Base-by-base conservation (phyloP, 106 monocot species). In the Hemerocallis citrina region DNA sequence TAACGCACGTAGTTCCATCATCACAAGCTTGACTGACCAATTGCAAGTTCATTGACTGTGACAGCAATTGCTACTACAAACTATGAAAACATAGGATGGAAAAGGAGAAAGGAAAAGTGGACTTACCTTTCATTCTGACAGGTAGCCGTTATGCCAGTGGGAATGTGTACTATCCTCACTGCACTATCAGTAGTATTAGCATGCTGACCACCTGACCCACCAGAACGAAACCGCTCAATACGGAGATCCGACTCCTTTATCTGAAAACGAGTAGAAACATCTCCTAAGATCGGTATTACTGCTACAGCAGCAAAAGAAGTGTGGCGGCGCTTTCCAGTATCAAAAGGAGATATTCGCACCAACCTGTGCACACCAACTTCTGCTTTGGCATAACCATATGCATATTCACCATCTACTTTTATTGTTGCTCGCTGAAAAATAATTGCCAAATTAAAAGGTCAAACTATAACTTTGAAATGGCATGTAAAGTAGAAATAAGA, bases 221-320 rank as follows among this genome's bases (percentile, higher is more conserved):
- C 76, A 30, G 96, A 66, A 50, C 96, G 86, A 66, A 96, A 96
- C 57, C 96, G 76, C 68, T 96, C 96, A 40, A 96, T 91, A 25
- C 81, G 83, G 57, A 96, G 86, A 50, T 96, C 96, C 40, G 91
- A 81, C 30, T 96, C 96, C 40, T 91, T 96, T 52, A 88, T 96
- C 64, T 91, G 84, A 75, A 74, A 87, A n/a, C 52, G 75, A 9
- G 77, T 79, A 42, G 88, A 87, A 8, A 63, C 67, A 73, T 87
- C 81, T 13, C 69, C 81, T 6, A 96, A 72, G 22, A 91, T 96
- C 33, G 96, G 96, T 71, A 87, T 91, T 11, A 96, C 96, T 40
- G 96, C 96, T 29, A 96, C 95, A 73, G 95, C 95, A 50, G 90
- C 86, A 73, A 91, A 96, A 55, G 95, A 91, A 51, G 96, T 96